These are phyloP conservation scores for Botryococcus braunii DNA, from an alignment of 163 green algal species.

Conservation along the genomic window DNA sequence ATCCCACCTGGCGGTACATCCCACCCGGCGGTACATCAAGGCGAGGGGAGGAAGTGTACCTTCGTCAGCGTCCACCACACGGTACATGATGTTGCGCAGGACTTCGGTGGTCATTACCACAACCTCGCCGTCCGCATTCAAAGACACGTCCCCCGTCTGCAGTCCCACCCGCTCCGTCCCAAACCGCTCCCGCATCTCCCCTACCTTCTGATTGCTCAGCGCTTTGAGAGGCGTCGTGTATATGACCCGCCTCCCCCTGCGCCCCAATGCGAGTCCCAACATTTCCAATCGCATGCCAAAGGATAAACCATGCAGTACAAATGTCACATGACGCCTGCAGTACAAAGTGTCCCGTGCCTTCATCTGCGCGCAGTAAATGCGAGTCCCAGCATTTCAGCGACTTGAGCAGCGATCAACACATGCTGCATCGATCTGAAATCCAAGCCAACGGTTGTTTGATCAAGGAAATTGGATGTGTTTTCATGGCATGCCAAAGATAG, in stretches of 20 bases:
- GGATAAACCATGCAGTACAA: neutral
- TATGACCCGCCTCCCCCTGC: conserved; percentile 67
- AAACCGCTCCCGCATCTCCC: conserved; percentile 67
- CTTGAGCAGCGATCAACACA: neutral
- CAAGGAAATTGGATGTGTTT: too few species aligned
- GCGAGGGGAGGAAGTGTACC: neutral
- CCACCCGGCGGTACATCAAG: too few species aligned
- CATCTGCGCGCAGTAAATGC: neutral
- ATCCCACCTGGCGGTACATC: too few species aligned
- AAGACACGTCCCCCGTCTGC: conserved; percentile 79
- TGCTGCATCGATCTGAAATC: neutral
- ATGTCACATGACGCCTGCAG: too few species aligned
- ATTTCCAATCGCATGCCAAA: neutral
- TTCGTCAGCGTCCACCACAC: conserved; percentile 20
- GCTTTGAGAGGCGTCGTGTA: conserved; percentile 96
- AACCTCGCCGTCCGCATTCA: conserved; percentile 61
- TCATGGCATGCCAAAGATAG: too few species aligned
- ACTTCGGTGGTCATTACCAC: conserved; percentile 98
- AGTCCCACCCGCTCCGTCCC: conserved; percentile 44
- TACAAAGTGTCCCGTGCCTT: neutral
- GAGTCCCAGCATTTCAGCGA: neutral
- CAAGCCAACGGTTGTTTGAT: neutral
- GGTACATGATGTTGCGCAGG: conserved; percentile 94
- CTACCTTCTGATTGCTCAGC: conserved; percentile 89
- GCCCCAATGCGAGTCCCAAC: neutral